Evolutionary conservation across 805 yeast genomes (phyloP).

Genomic region (Candida railenensis): DNA sequence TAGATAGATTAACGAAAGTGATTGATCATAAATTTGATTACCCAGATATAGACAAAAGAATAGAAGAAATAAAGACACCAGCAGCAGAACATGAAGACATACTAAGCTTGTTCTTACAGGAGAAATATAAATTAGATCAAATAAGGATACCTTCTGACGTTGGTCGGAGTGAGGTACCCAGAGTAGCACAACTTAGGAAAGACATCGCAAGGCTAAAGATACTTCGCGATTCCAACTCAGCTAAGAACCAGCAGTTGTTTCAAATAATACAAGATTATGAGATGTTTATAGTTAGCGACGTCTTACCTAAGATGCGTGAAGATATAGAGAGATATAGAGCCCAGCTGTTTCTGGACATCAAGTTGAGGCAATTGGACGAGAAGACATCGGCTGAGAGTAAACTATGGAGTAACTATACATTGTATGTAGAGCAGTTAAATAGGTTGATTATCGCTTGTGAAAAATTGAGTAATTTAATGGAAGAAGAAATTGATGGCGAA

Average conservation of each 20-base stretch:
- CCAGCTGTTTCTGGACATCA: slow-evolving; percentile 4
- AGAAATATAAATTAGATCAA: slow-evolving; percentile 25
- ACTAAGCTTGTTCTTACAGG: slow-evolving; percentile 17
- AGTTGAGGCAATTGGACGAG: slow-evolving; percentile 7
- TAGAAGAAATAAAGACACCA: background rate
- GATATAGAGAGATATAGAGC: slow-evolving; percentile 13
- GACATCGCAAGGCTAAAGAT: slow-evolving; percentile 27
- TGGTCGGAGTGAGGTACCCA: slow-evolving; percentile 12
- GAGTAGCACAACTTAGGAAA: slow-evolving; percentile 12
- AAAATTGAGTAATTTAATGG: slow-evolving; percentile 6
- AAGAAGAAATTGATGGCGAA: slow-evolving; percentile 7
- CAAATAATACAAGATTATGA: slow-evolving; percentile 28
- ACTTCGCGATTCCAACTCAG: slow-evolving; percentile 16
- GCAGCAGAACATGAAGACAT: slow-evolving; percentile 11
- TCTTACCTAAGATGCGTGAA: slow-evolving; percentile 28
- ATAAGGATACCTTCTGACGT: slow-evolving; percentile 11
- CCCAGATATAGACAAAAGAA: slow-evolving; percentile 7
- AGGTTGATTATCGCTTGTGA: slow-evolving; percentile 10
- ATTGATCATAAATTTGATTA: slow-evolving; percentile 20
- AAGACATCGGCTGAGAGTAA: slow-evolving; percentile 7
- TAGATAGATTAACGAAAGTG: slow-evolving; percentile 18
- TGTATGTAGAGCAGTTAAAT: slow-evolving; percentile 8
- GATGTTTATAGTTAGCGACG: slow-evolving; percentile 19
- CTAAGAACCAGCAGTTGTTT: slow-evolving; percentile 23
- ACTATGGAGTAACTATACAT: slow-evolving; percentile 12